phyloP scores from a whole-genome alignment of 192 early-diverging fungal genomes.

The Blastocladiella britannica region DNA sequence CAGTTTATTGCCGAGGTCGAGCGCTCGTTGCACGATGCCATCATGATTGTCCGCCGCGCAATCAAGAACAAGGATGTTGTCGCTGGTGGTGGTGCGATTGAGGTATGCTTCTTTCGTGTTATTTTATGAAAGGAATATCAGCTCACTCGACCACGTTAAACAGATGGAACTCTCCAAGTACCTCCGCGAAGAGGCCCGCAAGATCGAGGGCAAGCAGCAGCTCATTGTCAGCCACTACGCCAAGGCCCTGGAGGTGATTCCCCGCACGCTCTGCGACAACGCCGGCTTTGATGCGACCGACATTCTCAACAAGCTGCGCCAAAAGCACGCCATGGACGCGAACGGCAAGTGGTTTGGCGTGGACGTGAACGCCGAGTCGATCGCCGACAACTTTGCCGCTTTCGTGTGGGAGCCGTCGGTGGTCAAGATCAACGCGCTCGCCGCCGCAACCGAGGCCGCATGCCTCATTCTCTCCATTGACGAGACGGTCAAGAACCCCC shows the following conservation, averaged over 20 bases:
- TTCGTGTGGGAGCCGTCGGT: conserved; percentile 98
- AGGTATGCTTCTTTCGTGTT: conserved; percentile 18
- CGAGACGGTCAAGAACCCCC: conserved; percentile 87
- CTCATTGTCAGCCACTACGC: conserved; percentile 85
- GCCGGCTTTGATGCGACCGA: conserved; percentile 97
- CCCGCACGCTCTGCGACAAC: conserved; percentile 95
- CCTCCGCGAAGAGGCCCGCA: conserved; percentile 72
- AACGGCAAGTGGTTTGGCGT: conserved; percentile 73
- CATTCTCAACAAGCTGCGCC: conserved; percentile 88
- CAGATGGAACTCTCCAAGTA: conserved; percentile 91
- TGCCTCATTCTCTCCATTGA: conserved; percentile 90
- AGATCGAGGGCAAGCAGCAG: conserved; percentile 97
- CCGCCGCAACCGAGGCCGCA: conserved; percentile 85
- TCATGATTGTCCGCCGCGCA: conserved; percentile 95
- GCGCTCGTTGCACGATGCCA: conserved; percentile 91
- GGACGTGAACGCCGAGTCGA: conserved; percentile 68
- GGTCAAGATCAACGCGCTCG: conserved; percentile 91
- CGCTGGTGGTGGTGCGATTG: conserved; percentile 91
- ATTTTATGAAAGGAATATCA: not conserved
- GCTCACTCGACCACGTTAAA: conserved; percentile 3
- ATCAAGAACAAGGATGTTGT: conserved; percentile 93
- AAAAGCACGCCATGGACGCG: conserved; percentile 60
- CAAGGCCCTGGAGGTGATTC: conserved; percentile 89
- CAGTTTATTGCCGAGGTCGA: conserved; percentile 99
- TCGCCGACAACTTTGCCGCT: conserved; percentile 69